Evolutionary conservation across 2,329 filamentous ascomycete genomes (phyloP).

Genomic region (Sporothrix variecibatus): DNA sequence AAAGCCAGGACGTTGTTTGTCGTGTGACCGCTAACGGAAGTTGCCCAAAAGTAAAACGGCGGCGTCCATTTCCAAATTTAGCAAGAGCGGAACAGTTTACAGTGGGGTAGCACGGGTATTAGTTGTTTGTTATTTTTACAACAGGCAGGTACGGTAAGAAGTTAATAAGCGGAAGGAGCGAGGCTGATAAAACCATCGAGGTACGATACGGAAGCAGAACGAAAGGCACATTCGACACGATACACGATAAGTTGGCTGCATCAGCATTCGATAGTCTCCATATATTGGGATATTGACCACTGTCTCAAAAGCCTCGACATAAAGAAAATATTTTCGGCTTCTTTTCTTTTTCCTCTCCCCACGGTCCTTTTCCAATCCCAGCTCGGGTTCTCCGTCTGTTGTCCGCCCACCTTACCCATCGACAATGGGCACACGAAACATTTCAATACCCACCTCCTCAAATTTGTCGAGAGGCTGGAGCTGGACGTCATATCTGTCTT

Average conservation of each 20-base stretch:
- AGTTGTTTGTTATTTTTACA: not conserved
- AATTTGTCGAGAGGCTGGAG: not conserved
- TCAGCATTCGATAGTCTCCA: not conserved
- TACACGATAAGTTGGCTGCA: not conserved
- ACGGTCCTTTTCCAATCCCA: not conserved
- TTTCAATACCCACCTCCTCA: not conserved
- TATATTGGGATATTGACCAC: not conserved
- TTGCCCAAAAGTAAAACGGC: not conserved
- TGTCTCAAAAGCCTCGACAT: not conserved
- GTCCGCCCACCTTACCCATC: not conserved
- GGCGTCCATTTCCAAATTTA: not conserved
- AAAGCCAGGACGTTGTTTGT: not conserved
- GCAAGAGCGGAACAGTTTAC: not conserved
- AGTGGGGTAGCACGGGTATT: not conserved
- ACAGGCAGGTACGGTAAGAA: not conserved
- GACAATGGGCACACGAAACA: not conserved
- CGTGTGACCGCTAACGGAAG: not conserved
- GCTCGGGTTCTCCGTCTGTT: not conserved
- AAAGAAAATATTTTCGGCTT: no score
- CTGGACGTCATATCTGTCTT: not conserved
- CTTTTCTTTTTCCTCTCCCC: not conserved
- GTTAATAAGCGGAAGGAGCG: not conserved
- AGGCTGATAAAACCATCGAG: not conserved
- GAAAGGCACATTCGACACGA: not conserved
- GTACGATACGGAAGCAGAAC: not conserved